Base-by-base conservation (phyloP, 495 filamentous ascomycete species). In the Lasiosphaeria miniovina region DNA sequence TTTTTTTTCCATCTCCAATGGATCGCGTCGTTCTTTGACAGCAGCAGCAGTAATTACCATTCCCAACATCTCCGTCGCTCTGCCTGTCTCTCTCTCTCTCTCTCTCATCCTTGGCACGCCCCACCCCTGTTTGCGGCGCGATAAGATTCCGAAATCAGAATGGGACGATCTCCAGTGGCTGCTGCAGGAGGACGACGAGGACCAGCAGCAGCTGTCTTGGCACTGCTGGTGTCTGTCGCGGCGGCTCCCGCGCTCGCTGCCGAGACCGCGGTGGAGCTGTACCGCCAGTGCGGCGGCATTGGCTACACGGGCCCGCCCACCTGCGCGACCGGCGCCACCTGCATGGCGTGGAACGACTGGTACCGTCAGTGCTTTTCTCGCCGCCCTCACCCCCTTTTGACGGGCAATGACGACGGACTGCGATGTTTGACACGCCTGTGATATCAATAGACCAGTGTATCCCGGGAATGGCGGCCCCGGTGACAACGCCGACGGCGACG, bases 211-310 rank as follows among this genome's bases (percentile, higher is more conserved):
- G 36, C 57, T 5, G 24, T 51, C 6, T 34, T 65, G 57, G 62
- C 57, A 2, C 36, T 65, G 14, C 52, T 69, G 24, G 57, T 48
- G 15, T 24, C 24, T 24, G 24, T 24, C 24, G 59, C 55, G 10
- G 43, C 54, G n/a, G 57, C 52, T 15, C 46, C 53, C n/a, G 58
- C 48, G n/a, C 54, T 54, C 12, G 33, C 15, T 9, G 52, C 51
- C 14, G 55, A 46, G 10, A 40, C 59, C 34, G 32, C 49, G n/a
- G 52, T 54, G 11, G 38, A 17, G 0, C 14, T 59, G 38, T 67
- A 52, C 40, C 36, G 40, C 12, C 65, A 69, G 24, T 69, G 67
- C 17, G 64, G 67, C 36, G 64, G 67, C 15, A 54, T 61, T 11
- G 43, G 40, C 32, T 67, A 58, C 35, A 55, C 36, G 14, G 66